A percentile compares a stretch with the other conserved stretches of the same genome.
Evolutionary conservation across 148 eudicot genomes (phyloP).

Genomic region (Persicaria tinctoria): DNA sequence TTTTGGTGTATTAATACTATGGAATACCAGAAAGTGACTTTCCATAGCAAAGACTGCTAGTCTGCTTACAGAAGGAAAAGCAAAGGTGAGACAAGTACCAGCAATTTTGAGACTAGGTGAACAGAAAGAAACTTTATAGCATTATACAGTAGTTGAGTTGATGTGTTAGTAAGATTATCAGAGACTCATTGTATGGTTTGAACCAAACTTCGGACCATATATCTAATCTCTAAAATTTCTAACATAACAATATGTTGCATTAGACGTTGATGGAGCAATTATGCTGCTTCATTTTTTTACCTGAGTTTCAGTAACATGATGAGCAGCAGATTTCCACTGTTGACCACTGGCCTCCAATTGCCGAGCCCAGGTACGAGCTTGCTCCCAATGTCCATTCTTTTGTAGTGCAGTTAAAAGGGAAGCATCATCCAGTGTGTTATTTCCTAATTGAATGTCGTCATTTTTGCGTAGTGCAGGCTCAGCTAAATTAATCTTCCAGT

Average conservation of each 20-base stretch:
- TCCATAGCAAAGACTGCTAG: neutral
- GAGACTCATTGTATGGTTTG: too few relatives aligned
- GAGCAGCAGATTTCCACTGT: conserved; percentile 64
- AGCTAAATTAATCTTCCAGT: conserved; percentile 92
- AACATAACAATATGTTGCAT: too few relatives aligned
- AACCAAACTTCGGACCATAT: too few relatives aligned
- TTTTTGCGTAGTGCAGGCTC: conserved; percentile 77
- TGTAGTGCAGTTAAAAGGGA: conserved; percentile 71
- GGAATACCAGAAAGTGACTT: neutral
- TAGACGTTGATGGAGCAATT: neutral
- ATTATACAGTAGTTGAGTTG: too few relatives aligned
- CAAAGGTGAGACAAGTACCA: neutral
- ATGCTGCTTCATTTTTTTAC: conserved; percentile 22
- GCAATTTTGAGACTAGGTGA: too few relatives aligned
- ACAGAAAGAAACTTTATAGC: too few relatives aligned
- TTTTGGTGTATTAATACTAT: neutral
- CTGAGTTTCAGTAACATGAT: conserved; percentile 97
- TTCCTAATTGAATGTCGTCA: conserved; percentile 66
- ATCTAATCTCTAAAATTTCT: too few relatives aligned
- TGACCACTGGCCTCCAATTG: conserved; percentile 85
- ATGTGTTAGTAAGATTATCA: too few relatives aligned
- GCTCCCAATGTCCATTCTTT: conserved; percentile 89
- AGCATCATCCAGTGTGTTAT: conserved; percentile 75
- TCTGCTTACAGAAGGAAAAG: neutral
- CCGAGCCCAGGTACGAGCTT: conserved; percentile 85